phyloP scores from a whole-genome alignment of 345 rosid species.

The Capsella bursapastoris region DNA sequence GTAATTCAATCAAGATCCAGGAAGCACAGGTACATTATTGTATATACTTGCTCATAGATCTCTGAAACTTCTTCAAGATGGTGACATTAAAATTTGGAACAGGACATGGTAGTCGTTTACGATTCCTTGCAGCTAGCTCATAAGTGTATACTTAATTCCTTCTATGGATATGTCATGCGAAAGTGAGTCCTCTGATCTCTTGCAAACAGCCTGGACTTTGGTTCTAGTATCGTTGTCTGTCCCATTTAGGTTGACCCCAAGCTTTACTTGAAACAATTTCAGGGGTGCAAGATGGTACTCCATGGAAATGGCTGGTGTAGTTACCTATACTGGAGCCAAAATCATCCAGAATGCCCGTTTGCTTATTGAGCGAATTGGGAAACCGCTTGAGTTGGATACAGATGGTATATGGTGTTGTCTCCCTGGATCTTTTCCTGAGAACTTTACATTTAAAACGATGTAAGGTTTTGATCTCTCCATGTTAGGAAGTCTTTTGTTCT shows the following conservation, averaged over 20 bases:
- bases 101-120: slow-evolving; percentile 98
- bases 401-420: slow-evolving; percentile 99
- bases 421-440: slow-evolving; percentile 97
- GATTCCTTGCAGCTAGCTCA: slow-evolving; percentile 99
- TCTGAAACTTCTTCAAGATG: slow-evolving; percentile 10
- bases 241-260: slow-evolving; percentile 35
- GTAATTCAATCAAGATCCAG: slow-evolving; percentile 92
- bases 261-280: slow-evolving; percentile 37
- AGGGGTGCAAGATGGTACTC: slow-evolving; percentile 99
- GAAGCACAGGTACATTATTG: slow-evolving; percentile 78
- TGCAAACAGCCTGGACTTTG: slow-evolving; percentile 23
- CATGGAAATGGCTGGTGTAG: slow-evolving; percentile 99
- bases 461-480: slow-evolving; percentile 50
- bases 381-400: slow-evolving; percentile 97
- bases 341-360: slow-evolving; percentile 95
- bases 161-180: slow-evolving; percentile 99
- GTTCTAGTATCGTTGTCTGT: slow-evolving; percentile 26
- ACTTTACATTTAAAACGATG: slow-evolving; percentile 88
- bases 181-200: slow-evolving; percentile 63
- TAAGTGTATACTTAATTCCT: slow-evolving; percentile 95
- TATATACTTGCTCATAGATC: slow-evolving; percentile 27
- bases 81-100: slow-evolving; percentile 44
- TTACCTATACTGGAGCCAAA: slow-evolving; percentile 98
- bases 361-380: slow-evolving; percentile 94
- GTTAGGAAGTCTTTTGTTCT: slow-evolving; percentile 12